Evolutionary conservation across 2,329 filamentous ascomycete genomes (phyloP).

Genomic region (Emericellopsis atlantica): DNA sequence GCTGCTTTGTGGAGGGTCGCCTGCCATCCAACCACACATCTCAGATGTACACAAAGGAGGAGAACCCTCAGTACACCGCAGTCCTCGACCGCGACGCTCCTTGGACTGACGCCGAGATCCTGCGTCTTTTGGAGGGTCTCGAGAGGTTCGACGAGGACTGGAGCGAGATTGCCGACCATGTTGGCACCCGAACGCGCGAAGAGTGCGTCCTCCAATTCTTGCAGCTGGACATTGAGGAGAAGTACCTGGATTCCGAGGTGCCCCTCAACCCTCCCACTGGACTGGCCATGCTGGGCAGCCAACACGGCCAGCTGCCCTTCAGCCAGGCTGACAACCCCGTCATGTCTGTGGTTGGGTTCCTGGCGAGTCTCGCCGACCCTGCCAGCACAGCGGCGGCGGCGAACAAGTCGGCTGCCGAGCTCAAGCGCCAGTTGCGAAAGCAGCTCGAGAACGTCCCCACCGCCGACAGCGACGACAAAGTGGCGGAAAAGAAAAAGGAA

Average conservation of each 20-base stretch:
- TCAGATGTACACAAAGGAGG: constrained; percentile 76
- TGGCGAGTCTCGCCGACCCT: constrained; percentile 83
- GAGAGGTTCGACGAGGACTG: constrained; percentile 95
- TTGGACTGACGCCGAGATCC: constrained; percentile 82
- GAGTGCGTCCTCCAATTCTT: constrained; percentile 96
- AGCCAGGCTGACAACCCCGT: constrained; percentile 91
- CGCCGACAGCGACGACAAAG: constrained; percentile 16
- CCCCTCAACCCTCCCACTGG: constrained; percentile 39
- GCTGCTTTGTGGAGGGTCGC: constrained; percentile 75
- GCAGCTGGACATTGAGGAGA: constrained; percentile 93
- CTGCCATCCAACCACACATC: constrained; percentile 69
- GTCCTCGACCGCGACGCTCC: constrained; percentile 73
- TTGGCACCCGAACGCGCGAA: constrained; percentile 81
- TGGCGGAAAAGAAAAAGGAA: constrained; percentile 46
- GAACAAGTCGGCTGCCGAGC: constrained; percentile 73
- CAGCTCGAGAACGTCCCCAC: constrained; percentile 51
- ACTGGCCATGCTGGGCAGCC: constrained; percentile 54
- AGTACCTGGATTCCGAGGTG: constrained; percentile 73
- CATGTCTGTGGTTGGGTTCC: constrained; percentile 88
- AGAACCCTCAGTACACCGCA: constrained; percentile 72
- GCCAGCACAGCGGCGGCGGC: constrained; percentile 83
- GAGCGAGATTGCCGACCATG: constrained; percentile 84
- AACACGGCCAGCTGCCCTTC: constrained; percentile 75
- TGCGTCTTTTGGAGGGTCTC: constrained; percentile 81
- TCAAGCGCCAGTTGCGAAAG: constrained; percentile 67